Conservation (phyloP, 2,329 filamentous ascomycete species). For the Corynespora cassiicola region DNA sequence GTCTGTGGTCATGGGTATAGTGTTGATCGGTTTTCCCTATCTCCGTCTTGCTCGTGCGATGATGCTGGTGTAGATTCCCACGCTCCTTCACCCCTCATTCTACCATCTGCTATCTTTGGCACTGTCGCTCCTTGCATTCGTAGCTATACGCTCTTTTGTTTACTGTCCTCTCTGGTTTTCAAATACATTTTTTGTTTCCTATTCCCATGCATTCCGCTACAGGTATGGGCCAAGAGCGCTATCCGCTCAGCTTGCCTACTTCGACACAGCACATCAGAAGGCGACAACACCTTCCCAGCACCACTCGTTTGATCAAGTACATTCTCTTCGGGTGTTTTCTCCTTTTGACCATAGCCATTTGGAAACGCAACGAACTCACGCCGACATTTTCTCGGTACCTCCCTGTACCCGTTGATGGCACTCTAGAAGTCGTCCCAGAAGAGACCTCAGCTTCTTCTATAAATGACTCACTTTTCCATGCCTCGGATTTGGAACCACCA, state of each 20-base stretch:
- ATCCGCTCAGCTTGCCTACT: neutral
- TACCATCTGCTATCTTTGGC: too few relatives aligned
- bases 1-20: too few relatives aligned
- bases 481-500: neutral
- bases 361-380: constrained; percentile 1
- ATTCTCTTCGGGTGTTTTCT: constrained; percentile 3
- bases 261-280: constrained; percentile 2
- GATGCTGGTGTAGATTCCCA: too few relatives aligned
- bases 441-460: neutral
- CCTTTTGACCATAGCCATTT: constrained; percentile 1
- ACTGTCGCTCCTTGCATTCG: neutral
- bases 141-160: neutral
- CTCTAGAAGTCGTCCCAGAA: neutral
- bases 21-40: too few relatives aligned
- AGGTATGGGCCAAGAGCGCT: constrained; percentile 3
- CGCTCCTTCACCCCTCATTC: neutral
- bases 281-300: constrained; percentile 5
- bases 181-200: constrained; percentile 1
- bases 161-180: neutral
- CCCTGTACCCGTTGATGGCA: constrained; percentile 2
- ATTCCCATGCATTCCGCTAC: neutral
- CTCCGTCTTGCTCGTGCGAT: too few relatives aligned
- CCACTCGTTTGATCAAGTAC: constrained; percentile 7
- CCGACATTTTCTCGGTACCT: constrained; percentile 5
- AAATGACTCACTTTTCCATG: neutral